These are phyloP conservation scores for Dioscorea zingiberensis DNA, from an alignment of 106 monocot genomes.

Conservation along the genomic window DNA sequence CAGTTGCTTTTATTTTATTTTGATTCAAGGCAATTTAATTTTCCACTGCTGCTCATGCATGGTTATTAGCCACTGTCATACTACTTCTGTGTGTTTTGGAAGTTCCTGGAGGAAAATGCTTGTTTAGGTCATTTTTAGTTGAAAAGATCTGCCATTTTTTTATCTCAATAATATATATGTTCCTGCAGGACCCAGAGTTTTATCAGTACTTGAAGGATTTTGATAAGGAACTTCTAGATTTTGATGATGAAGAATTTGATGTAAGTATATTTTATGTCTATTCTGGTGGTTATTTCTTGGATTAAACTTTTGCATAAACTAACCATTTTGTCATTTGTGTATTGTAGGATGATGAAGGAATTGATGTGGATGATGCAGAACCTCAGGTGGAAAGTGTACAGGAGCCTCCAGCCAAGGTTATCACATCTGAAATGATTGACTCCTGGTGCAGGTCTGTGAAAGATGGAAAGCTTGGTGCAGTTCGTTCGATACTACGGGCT, in stretches of 20 bases:
- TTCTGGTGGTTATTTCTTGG: background rate
- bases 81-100: too few species aligned
- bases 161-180: background rate
- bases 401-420: slow-evolving; percentile 33
- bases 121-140: too few species aligned
- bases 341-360: slow-evolving; percentile 44
- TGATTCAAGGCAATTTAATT: too few species aligned
- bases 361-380: slow-evolving; percentile 40
- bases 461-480: slow-evolving; percentile 37
- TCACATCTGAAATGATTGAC: slow-evolving; percentile 86
- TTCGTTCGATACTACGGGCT: slow-evolving; percentile 64
- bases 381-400: slow-evolving; percentile 15
- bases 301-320: background rate
- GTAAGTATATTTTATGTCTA: slow-evolving; percentile 24
- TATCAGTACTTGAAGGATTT: slow-evolving; percentile 82
- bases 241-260: slow-evolving; percentile 67
- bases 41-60: too few species aligned
- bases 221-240: slow-evolving; percentile 90
- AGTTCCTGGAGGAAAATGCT: too few species aligned
- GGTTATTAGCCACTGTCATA: too few species aligned
- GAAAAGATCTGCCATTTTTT: too few species aligned
- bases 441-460: slow-evolving; percentile 64
- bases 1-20: too few species aligned
- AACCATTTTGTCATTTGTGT: background rate
- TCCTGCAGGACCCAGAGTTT: slow-evolving; percentile 84